Evolutionary conservation across 495 filamentous ascomycete species (phyloP), one percentile per base, ranked within the genome.

Genomic region (Aspergillus mulundensis): DNA sequence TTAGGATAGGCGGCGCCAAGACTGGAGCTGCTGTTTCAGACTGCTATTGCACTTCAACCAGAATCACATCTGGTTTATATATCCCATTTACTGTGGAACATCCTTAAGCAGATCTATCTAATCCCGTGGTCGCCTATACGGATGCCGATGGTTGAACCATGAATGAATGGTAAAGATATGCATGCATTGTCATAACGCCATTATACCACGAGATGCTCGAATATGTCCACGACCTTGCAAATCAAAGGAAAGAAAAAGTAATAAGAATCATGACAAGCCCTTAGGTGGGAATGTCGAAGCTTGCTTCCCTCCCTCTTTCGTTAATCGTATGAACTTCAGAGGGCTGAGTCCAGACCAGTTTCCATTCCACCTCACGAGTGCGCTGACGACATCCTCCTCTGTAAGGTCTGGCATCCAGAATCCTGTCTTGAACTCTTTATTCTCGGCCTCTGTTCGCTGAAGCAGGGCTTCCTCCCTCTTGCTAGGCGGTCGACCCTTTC

Each of bases 341-440:
- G 71, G 74, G 36, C 76, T 80, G 43, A 90, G 70, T 36, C 76
- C 66, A 3, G 82, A 76, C 81, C 85, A 87, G 47, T 83, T 70
- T 5, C 82, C 80, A 53, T 84, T 83, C 87, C 87, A 90, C 8
- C 63, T 57, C 58, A 68, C 67, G 54, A 90, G 66, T 51, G 63
- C 71, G 49, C 68, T 61, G 38, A 88, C 52, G 55, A 81, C 86
- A 40, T 78, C 72, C 45, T 62, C 60, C 42, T 86, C 72, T 46
- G 73, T 66, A 32, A 89, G 53, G 56, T 90, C 82, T 0, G 87
- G 87, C 59, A 87, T 67, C 80, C 85, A 89, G 63, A 95, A 95
- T 0, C 94, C 94, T 24, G 85, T 87, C 44, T 83, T 78, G 59
- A 89, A 87, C 73, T 98, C 94, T 64, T 87, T 87, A 61, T 87